Conservation (phyloP, 148 eudicot species). For the Linanthus parryae region DNA sequence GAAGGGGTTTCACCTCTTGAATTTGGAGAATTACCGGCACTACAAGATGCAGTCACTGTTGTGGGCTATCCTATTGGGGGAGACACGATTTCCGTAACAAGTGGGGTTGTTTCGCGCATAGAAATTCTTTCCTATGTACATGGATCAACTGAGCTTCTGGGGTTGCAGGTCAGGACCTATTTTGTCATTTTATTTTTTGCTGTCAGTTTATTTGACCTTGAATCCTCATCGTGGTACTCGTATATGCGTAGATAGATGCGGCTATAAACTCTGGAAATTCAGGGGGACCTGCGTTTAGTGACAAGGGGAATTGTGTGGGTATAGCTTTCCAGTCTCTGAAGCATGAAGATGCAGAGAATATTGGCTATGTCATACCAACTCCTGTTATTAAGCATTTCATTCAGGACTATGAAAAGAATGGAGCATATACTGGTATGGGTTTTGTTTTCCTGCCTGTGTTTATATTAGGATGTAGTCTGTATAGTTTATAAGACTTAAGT, state of each 20-base stretch:
- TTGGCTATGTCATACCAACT: conserved; percentile 92
- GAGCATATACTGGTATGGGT: conserved; percentile 77
- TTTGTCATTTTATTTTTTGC: not conserved
- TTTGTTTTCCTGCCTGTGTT: not conserved
- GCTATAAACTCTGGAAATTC: conserved; percentile 95
- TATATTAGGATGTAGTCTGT: not conserved
- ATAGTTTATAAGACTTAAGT: too few species aligned
- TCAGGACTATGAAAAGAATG: conserved; percentile 78
- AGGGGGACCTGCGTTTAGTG: conserved; percentile 88
- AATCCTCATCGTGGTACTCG: not conserved
- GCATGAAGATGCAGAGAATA: conserved; percentile 86
- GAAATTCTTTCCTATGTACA: conserved; percentile 90
- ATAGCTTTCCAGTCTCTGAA: conserved; percentile 93
- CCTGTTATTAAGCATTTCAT: conserved; percentile 86
- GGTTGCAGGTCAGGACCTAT: conserved; percentile 58
- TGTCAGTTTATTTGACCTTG: not conserved
- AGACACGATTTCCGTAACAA: conserved; percentile 91
- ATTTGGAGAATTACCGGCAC: conserved; percentile 83
- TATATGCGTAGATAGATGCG: conserved; percentile 50
- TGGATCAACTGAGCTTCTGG: conserved; percentile 89
- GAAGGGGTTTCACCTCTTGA: conserved; percentile 76
- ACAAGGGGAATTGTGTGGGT: conserved; percentile 80
- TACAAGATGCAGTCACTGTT: conserved; percentile 93
- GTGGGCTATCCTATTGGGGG: conserved; percentile 98
- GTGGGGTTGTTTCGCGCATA: conserved; percentile 95